Base-by-base conservation (phyloP, 129 eudicot genomes). In the Centaurea solstitialis region DNA sequence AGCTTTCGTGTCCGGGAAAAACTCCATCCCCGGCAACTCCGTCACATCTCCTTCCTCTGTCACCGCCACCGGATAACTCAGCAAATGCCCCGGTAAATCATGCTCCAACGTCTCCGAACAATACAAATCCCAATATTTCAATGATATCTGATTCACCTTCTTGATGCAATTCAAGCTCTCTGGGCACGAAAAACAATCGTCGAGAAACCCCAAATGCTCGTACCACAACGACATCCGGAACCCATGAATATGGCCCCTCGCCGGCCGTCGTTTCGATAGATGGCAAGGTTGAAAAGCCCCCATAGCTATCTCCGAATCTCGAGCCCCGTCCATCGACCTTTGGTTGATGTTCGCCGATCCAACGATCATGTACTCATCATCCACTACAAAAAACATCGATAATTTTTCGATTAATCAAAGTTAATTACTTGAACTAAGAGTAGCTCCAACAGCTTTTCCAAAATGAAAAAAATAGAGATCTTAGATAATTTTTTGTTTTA, bases 281-380 rank as follows among this genome's bases (percentile, higher is more conserved):
- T 93, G 96, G 39, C 86, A 81, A 2, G 96, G 93, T 75, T 93
- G 98, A 88, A 82, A 93, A 2, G 90, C 98, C 72, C 98, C 97
- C 98, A 93, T 93, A 0, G 98, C 98, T 21, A 93, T 93, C 78
- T 93, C 98, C 0, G 98, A 86, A 80, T 93, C 97, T 40, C 98
- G 84, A 1, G 90, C 94, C 35, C 98, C 97, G 8, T 88, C 96
- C 98, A 93, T 86, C 53, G 98, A 93, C 68, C 97, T 88, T 73
- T 91, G 91, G 80, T 91, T 93, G 65, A 93, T 91, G 87, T 93
- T 93, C 7, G 97, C 97, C 0, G 98, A 93, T 76, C 98, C 94
- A 2, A 93, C 23, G 61, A 93, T 93, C 3, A 93, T 91, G 86
- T 91, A 93, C 66, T 93, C 98, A 64, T 93, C 97, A 68, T 93